Evolutionary conservation across 768 basidiomycete genomes (phyloP), one percentile per base, ranked within the genome.

Genomic region (Amanita muscaria): DNA sequence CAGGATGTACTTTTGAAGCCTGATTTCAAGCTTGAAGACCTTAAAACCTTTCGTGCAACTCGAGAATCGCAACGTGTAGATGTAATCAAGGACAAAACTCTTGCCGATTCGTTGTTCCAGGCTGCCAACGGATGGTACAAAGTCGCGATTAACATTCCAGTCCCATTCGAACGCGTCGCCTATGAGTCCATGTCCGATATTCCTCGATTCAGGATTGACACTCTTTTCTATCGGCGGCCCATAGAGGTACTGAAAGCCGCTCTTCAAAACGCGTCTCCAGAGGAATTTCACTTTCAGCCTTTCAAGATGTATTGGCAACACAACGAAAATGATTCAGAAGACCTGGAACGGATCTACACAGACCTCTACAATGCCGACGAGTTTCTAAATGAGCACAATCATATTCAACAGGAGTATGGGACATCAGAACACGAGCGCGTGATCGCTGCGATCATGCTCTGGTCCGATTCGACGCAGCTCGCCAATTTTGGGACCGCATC

Each of bases 401-500:
- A 44, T 8, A 22, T 60, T 9, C 41, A 49, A 24, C 38, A 27
- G 18, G 42, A 44, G 6, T 42, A 53, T 9, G 38, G 44, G 0
- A 34, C 42, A 9, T 51, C 47, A 38, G 42, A 22, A 34, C 29
- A 25, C 31, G 42, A 43, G 19, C 8, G 5, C n/a, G 12, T 43
- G 1, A 14, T 43, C 29, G 42, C 31, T 1, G 30, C 42, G 4
- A 8, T 43, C 18, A 43, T 43, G 42, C 23, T 43, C 21, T 33
- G 32, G 31, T 43, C 42, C 2, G 42, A 43, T 36, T 33, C 32
- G 8, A 43, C 42, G 1, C 58, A 59, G 34, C 46, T 63, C 0
- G 51, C 63, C 0, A 46, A 59, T 22, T 67, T 67, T 47, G 63
- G 65, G 1, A 60, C 35, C 11, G 60, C 61, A 0, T 56, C 53